Evolutionary conservation across 495 filamentous ascomycete genomes (phyloP), one percentile per base, ranked within the genome.

Genomic region (Rostrohypoxylon terebratum): DNA sequence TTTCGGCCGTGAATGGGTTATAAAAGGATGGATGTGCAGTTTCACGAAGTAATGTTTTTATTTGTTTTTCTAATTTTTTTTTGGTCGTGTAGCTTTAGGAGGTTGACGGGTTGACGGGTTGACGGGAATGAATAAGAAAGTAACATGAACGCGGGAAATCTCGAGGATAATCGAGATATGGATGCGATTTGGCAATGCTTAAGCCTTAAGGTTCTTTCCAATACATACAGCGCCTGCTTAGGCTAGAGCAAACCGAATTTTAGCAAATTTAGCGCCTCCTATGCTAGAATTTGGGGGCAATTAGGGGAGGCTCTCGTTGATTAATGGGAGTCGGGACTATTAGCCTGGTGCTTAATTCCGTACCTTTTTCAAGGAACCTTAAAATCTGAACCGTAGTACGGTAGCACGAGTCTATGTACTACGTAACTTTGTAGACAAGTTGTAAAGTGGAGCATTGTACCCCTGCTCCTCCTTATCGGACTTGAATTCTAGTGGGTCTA

Each of bases 121-220:
- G 6, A 51, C 51, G 62, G 44, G 47, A 60, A 54, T 45, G 62
- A 47, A 58, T 66, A 63, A 61, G 57, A 66, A 66, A 62, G 69
- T 45, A 38, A 23, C 62, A 63, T n/a, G 42, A 53, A 53, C 59
- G 63, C 50, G 57, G 63, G 62, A 66, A 33, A n/a, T 68, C 51
- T 69, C 53, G 63, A 68, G 44, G 55, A 73, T 45, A 66, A 69
- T 69, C 51, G 58, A 58, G 60, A 74, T 53, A 45, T n/a, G n/a
- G n/a, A n/a, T 74, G 44, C 71, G 66, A 74, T 74, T 74, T 74
- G 71, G 62, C 66, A 67, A 74, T 74, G 69, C 63, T 63, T 66
- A 13, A 34, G 34, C 34, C n/a, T 38, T 11, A 18, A 18, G 14
- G 51, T 33, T 59, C 50, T 36, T 61, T 55, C n/a, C 23, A n/a